A percentile compares a stretch with the other conserved stretches of the same genome.
These are phyloP conservation scores for Austroboletus niveus DNA, from an alignment of 1,284 basidiomycete species.

Conservation along the genomic window DNA sequence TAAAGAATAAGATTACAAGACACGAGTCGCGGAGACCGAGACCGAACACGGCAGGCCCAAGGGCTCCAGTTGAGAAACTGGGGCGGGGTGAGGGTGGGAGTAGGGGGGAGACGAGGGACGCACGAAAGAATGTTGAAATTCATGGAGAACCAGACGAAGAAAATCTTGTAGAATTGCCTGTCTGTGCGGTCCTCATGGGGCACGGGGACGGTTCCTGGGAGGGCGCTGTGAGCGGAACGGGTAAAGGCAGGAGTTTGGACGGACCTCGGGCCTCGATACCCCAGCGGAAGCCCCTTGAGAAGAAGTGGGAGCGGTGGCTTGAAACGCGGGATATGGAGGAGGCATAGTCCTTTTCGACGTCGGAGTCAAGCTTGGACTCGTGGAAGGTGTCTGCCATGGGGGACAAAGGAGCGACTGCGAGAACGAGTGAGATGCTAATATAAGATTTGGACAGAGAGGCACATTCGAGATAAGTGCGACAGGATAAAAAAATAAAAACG, in stretches of 20 bases:
- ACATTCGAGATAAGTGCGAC: conserved; percentile 14
- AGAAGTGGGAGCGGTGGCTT: not conserved
- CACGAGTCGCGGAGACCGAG: conserved; percentile 72
- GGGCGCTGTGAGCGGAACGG: not conserved
- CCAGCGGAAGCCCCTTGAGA: conserved; percentile 28
- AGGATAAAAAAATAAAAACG: conserved; percentile 5
- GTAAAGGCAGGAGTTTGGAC: not conserved
- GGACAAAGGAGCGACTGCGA: conserved; percentile 7
- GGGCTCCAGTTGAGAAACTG: conserved; percentile 70
- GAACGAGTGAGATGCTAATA: conserved; percentile 15
- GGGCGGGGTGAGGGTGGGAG: not conserved
- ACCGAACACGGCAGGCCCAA: conserved; percentile 67
- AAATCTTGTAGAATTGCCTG: conserved; percentile 66
- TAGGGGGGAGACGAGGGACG: conserved; percentile 20
- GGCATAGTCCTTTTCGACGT: conserved; percentile 29
- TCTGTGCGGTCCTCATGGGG: conserved; percentile 52
- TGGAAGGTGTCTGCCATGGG: conserved; percentile 21
- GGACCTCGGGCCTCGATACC: conserved; percentile 31
- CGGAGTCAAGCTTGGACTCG: conserved; percentile 23
- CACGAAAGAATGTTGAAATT: conserved; percentile 77
- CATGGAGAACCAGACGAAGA: conserved; percentile 73
- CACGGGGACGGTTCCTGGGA: conserved; percentile 52
- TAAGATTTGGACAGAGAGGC: conserved; percentile 8
- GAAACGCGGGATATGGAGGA: conserved; percentile 15
- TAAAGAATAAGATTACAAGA: conserved; percentile 77